phyloP scores from a whole-genome alignment of 148 eudicot species.

The Spergularia bocconei region DNA sequence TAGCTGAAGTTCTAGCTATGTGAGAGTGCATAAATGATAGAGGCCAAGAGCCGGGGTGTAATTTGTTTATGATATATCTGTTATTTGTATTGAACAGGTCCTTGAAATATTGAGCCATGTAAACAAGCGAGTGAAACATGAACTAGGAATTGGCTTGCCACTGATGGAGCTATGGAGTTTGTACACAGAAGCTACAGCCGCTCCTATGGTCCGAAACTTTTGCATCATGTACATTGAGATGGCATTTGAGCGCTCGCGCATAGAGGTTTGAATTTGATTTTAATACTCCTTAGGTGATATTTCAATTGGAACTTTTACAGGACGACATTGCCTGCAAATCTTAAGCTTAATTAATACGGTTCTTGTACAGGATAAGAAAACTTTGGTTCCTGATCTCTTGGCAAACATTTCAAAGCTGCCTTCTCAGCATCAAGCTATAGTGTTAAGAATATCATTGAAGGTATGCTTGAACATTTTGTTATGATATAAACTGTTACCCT shows the following conservation, averaged over 20 bases:
- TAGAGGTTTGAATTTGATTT: constrained; percentile 46
- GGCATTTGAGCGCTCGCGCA: constrained; percentile 71
- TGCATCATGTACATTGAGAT: constrained; percentile 93
- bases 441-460: constrained; percentile 64
- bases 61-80: neutral
- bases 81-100: constrained; percentile 44
- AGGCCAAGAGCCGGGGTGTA: neutral
- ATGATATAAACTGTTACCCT: neutral
- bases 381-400: constrained; percentile 63
- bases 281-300: neutral
- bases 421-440: constrained; percentile 79
- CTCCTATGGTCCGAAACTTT: constrained; percentile 85
- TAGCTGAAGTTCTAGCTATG: neutral
- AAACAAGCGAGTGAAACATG: constrained; percentile 96
- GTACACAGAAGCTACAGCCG: constrained; percentile 57
- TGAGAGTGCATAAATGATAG: neutral
- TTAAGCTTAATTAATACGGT: constrained; percentile 10
- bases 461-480: constrained; percentile 32
- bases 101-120: constrained; percentile 85
- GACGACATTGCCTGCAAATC: neutral
- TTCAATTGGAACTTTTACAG: neutral
- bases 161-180: constrained; percentile 71
- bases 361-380: constrained; percentile 62
- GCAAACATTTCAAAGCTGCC: constrained; percentile 77
- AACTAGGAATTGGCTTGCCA: constrained; percentile 72